Conservation (phyloP, 2,329 filamentous ascomycete species). For the Niveomyces coronatus region DNA sequence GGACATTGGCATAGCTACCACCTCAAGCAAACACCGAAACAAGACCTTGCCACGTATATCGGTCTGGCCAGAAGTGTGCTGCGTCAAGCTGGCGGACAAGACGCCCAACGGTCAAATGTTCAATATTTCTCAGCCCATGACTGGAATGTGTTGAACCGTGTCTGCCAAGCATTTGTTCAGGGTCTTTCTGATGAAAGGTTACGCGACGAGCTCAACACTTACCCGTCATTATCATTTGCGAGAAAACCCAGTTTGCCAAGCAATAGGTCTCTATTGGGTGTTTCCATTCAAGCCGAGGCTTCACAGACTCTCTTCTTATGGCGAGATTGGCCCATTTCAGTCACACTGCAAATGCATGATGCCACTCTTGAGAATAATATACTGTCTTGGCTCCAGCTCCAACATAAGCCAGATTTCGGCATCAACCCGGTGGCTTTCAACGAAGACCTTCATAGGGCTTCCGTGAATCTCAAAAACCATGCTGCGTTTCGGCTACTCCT, state of each 20-base stretch:
- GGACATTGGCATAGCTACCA: slow-evolving; percentile 16
- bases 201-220: slow-evolving; percentile 32
- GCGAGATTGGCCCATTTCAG: slow-evolving; percentile 21
- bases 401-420: slow-evolving; percentile 28
- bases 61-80: slow-evolving; percentile 38
- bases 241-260: slow-evolving; percentile 16
- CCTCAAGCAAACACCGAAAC: slow-evolving; percentile 32
- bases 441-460: slow-evolving; percentile 38
- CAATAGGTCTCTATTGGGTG: slow-evolving; percentile 41
- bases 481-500: slow-evolving; percentile 42
- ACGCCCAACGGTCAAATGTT: slow-evolving; percentile 37
- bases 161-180: slow-evolving; percentile 42
- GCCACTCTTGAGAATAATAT: slow-evolving; percentile 26
- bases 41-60: slow-evolving; percentile 37
- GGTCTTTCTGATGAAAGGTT: slow-evolving; percentile 41
- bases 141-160: slow-evolving; percentile 37
- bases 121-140: slow-evolving; percentile 33
- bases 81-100: slow-evolving; percentile 37
- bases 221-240: slow-evolving; percentile 35
- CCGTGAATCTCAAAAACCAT: slow-evolving; percentile 40
- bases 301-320: slow-evolving; percentile 41
- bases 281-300: slow-evolving; percentile 45
- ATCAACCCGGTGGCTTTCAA: slow-evolving; percentile 39
- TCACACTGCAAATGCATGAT: slow-evolving; percentile 12
- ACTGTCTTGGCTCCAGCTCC: slow-evolving; percentile 35